phyloP scores from a whole-genome alignment of 176 grass and related monocot species.

The Alopecurus myosuroides region DNA sequence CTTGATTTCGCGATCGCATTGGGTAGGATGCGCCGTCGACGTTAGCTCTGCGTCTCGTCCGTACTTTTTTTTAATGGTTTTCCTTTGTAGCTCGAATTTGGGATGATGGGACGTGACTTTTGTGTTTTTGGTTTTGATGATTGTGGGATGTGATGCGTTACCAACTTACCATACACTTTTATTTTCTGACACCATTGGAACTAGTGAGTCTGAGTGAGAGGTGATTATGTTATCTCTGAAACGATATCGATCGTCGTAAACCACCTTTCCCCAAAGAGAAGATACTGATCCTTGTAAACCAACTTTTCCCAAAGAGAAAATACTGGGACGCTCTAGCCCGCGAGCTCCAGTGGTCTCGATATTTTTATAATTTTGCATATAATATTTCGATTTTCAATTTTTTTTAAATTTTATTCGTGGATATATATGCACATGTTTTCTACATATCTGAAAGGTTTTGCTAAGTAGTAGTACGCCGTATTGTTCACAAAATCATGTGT shows the following conservation, averaged over 20 bases:
- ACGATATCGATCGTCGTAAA: neutral
- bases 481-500: too few relatives aligned
- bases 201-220: neutral
- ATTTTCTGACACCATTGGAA: neutral
- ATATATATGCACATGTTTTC: too few relatives aligned
- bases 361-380: too few relatives aligned
- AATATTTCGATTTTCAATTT: too few relatives aligned
- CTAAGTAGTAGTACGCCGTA: too few relatives aligned
- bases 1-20: neutral
- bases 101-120: neutral
- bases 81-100: neutral
- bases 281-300: neutral
- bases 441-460: too few relatives aligned
- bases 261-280: neutral
- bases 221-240: neutral
- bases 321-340: too few relatives aligned
- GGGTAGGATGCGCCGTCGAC: neutral
- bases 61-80: neutral
- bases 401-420: too few relatives aligned
- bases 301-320: too few relatives aligned
- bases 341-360: too few relatives aligned
- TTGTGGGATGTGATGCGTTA: conserved; percentile 5
- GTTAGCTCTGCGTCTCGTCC: neutral
- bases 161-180: neutral
- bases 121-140: neutral